Percentiles rank a stretch among this genome's conserved stretches.
phyloP scores from a whole-genome alignment of 257 asterid species.

The Solanum rostratum region DNA sequence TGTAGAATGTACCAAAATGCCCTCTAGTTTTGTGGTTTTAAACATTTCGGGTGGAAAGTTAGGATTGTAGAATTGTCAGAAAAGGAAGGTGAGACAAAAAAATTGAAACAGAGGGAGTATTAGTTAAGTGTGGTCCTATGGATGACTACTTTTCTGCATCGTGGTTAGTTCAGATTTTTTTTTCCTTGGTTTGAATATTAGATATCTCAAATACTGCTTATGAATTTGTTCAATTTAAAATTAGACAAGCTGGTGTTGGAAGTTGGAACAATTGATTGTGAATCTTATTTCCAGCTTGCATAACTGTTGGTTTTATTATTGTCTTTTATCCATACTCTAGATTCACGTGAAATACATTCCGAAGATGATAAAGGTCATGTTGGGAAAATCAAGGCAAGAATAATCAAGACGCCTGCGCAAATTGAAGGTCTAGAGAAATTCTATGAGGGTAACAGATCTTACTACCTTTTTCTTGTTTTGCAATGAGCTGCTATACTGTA shows the following conservation, averaged over 20 bases:
- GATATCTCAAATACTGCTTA: neutral
- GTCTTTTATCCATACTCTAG: conserved; percentile 5
- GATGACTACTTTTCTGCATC: neutral
- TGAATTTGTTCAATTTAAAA: neutral
- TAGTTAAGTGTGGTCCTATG: neutral
- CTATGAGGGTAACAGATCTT: conserved; percentile 37
- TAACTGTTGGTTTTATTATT: neutral
- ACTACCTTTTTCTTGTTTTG: neutral
- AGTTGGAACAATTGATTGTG: neutral
- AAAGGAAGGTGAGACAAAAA: neutral
- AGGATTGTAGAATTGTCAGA: neutral
- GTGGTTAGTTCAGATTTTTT: neutral
- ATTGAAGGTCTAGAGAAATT: conserved; percentile 56
- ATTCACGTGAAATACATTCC: conserved; percentile 41
- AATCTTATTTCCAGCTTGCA: neutral
- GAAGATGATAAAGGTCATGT: conserved; percentile 53
- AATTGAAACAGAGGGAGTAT: neutral
- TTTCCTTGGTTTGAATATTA: neutral
- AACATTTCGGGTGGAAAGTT: neutral
- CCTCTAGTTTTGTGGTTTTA: neutral
- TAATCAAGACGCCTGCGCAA: conserved; percentile 56
- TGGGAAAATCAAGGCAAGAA: conserved; percentile 58
- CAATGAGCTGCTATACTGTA: neutral
- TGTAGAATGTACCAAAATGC: neutral
- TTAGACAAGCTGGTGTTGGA: neutral